Evolutionary conservation across 305 asterid species (phyloP), one percentile per base, ranked within the genome.

Genomic region (Rubia balearica): DNA sequence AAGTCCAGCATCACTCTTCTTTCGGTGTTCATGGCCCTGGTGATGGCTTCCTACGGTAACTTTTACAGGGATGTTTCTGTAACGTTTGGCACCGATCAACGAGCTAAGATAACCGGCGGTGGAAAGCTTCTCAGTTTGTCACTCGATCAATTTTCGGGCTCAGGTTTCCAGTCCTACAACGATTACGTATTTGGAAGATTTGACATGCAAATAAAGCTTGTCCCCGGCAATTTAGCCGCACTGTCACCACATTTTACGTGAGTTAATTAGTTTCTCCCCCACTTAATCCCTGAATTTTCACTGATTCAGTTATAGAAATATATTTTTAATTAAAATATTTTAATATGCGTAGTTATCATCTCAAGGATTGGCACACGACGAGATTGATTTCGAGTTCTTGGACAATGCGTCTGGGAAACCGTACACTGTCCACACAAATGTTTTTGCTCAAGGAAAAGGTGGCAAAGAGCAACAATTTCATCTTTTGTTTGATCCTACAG

Each of bases 401-500:
- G 92, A 90, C 0, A 87, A 87, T 48, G 22, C 72, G 0, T 67
- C 70, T 0, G 90, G 93, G 0, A 68, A 80, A 8, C 89, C 91
- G 0, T 88, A 85, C 72, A 88, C 91, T 0, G 69, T 85, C 11
- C 90, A 87, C 69, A 85, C 90, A 1, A 87, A 87, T 6, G 87
- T 85, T 1, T 87, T 79, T 12, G 74, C 90, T 0, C 83, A 76
- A 51, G 93, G 93, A n/a, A 85, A 82, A 78, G 90, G 94, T 0
- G 73, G 80, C n/a, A 87, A 81, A 41, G 93, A 87, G 75, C 89
- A 87, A 46, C 89, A 84, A 6, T 87, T 87, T 63, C 79, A 49
- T 0, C 89, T 84, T 30, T 87, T 90, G 90, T 87, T 87, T 45
- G 92, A 85, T 64, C 92, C 90, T 12, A 77, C 90, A 0, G n/a